Conservation (phyloP, 2,329 filamentous ascomycete genomes). For the Zasmidium citrigriseum region DNA sequence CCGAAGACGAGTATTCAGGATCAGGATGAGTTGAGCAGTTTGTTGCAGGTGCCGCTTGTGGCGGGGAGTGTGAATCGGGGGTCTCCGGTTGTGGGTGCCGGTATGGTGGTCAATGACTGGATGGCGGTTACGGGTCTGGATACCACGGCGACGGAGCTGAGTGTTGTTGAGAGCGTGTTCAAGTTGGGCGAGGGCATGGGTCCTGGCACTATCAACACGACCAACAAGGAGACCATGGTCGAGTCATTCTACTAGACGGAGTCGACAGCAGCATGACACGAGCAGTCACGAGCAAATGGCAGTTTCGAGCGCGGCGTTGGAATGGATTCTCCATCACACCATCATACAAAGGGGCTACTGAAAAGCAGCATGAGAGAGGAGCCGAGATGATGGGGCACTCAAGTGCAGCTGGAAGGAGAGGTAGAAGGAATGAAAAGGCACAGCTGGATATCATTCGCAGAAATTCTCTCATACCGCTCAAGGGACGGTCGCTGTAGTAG, state of each 20-base stretch:
- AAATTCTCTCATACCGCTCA: not conserved
- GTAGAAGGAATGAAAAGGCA: too few species aligned
- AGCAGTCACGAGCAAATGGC: slow-evolving; percentile 1
- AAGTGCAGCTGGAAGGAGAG: too few species aligned
- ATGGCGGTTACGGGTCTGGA: slow-evolving; percentile 93
- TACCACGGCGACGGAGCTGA: slow-evolving; percentile 95
- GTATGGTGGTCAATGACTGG: slow-evolving; percentile 98
- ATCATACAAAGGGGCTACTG: too few species aligned
- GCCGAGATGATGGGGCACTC: too few species aligned
- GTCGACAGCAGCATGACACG: not conserved
- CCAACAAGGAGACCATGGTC: slow-evolving; percentile 96
- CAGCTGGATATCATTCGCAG: not conserved
- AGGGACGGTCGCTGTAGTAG: not conserved
- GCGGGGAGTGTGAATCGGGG: slow-evolving; percentile 93
- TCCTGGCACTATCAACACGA: slow-evolving; percentile 75
- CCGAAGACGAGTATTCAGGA: slow-evolving; percentile 97
- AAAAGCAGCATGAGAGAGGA: too few species aligned
- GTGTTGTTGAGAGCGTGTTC: slow-evolving; percentile 95
- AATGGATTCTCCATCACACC: not conserved
- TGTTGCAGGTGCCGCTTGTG: slow-evolving; percentile 94
- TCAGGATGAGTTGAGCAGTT: slow-evolving; percentile 91
- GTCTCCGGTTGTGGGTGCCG: slow-evolving; percentile 90
- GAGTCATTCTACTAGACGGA: slow-evolving; percentile 86
- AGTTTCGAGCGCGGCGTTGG: slow-evolving; percentile 19
- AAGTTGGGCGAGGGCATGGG: slow-evolving; percentile 79